phyloP scores from a whole-genome alignment of 495 filamentous ascomycete species.

The Trichocladium antarcticum region DNA sequence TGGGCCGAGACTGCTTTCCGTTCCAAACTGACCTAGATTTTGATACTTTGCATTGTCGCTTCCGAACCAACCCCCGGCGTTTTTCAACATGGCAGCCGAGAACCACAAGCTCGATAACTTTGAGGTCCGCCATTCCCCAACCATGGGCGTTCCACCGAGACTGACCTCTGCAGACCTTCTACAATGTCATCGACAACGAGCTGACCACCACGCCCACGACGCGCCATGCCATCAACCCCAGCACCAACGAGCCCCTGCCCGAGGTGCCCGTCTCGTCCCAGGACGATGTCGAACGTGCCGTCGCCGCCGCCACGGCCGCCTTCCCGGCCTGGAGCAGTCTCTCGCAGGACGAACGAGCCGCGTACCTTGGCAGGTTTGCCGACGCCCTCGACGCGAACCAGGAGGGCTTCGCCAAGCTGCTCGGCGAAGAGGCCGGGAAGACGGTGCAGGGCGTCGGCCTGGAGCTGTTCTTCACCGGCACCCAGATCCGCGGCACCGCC shows the following conservation, averaged over 20 bases:
- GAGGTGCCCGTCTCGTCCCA: slow-evolving; percentile 27
- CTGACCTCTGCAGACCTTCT: too few relatives aligned
- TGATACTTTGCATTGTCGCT: too few relatives aligned
- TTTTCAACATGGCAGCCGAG: too few relatives aligned
- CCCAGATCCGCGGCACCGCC: too few relatives aligned
- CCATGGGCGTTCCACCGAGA: too few relatives aligned
- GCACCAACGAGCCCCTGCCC: slow-evolving; percentile 31
- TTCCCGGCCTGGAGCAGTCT: slow-evolving; percentile 31
- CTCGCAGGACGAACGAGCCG: slow-evolving; percentile 33
- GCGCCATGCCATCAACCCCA: slow-evolving; percentile 30
- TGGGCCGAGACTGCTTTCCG: too few relatives aligned
- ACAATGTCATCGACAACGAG: slow-evolving; percentile 31
- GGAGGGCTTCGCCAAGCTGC: slow-evolving; percentile 22
- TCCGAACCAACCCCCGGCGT: too few relatives aligned
- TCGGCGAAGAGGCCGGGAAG: too few relatives aligned
- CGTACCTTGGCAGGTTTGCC: slow-evolving; percentile 40
- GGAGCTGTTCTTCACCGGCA: background rate
- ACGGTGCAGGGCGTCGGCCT: slow-evolving; percentile 22
- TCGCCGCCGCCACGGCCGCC: slow-evolving; percentile 30
- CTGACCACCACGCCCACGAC: slow-evolving; percentile 16
- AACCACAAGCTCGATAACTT: too few relatives aligned
- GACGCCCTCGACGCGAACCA: slow-evolving; percentile 25
- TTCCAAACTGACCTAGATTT: too few relatives aligned
- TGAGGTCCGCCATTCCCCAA: too few relatives aligned
- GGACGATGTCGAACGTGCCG: slow-evolving; percentile 31